phyloP scores from a whole-genome alignment of 768 basidiomycete genomes.

The Suillus alpinus region DNA sequence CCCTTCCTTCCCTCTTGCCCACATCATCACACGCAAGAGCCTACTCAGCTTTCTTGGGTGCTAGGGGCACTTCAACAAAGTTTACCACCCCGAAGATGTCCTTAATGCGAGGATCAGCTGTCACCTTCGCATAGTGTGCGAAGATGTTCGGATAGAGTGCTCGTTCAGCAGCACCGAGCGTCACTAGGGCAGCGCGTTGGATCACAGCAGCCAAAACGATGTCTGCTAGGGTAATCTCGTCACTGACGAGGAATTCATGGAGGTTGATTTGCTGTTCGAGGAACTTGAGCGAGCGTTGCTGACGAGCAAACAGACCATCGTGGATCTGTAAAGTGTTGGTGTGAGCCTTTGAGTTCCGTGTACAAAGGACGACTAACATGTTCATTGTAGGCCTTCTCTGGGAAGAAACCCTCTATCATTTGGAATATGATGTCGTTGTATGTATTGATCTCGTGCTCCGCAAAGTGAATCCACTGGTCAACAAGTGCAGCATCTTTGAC shows the following conservation, averaged over 20 bases:
- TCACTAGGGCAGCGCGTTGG: slow-evolving; percentile 19
- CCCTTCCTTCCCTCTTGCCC: background rate
- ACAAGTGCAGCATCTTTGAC: slow-evolving; percentile 21
- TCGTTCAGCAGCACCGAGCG: slow-evolving; percentile 24
- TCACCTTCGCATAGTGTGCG: slow-evolving; percentile 23
- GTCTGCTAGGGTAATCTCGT: slow-evolving; percentile 25
- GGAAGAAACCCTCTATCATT: slow-evolving; percentile 16
- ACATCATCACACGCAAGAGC: background rate
- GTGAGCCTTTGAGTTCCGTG: background rate
- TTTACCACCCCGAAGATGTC: slow-evolving; percentile 14
- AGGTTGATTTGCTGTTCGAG: slow-evolving; percentile 23
- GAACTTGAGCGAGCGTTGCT: slow-evolving; percentile 20
- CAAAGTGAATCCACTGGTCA: slow-evolving; percentile 30
- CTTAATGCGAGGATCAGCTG: slow-evolving; percentile 16
- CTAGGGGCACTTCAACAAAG: slow-evolving; percentile 17
- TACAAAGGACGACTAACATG: slow-evolving; percentile 9
- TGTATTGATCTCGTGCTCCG: slow-evolving; percentile 21
- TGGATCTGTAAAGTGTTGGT: slow-evolving; percentile 13
- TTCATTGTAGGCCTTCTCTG: slow-evolving; percentile 15
- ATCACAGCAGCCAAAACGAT: slow-evolving; percentile 21
- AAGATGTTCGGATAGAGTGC: slow-evolving; percentile 22
- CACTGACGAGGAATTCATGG: slow-evolving; percentile 22
- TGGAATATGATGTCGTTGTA: slow-evolving; percentile 19
- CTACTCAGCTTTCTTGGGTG: slow-evolving; percentile 4
- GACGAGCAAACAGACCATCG: slow-evolving; percentile 12